A percentile compares a stretch with the other conserved stretches of the same genome.
phyloP scores from a whole-genome alignment of 2,329 filamentous ascomycete species.

The Seiridium unicorne region DNA sequence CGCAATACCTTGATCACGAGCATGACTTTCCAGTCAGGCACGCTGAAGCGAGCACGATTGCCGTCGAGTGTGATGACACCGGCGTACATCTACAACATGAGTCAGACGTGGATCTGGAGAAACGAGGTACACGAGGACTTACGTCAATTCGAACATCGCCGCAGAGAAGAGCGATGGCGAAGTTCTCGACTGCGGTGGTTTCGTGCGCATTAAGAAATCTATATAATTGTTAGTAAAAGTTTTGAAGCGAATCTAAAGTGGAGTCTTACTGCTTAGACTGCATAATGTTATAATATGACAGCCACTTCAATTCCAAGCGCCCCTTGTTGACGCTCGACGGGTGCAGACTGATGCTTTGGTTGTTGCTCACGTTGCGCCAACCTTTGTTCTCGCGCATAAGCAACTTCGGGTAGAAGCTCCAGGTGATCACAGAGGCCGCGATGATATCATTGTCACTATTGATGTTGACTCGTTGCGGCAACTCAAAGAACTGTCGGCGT shows the following conservation, averaged over 20 bases:
- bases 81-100: conserved; percentile 65
- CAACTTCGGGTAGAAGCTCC: conserved; percentile 94
- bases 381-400: conserved; percentile 79
- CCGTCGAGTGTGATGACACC: conserved; percentile 86
- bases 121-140: conserved; percentile 25
- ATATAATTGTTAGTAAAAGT: conserved; percentile 9
- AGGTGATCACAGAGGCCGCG: conserved; percentile 79
- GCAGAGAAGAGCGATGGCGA: conserved; percentile 80
- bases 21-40: conserved; percentile 87
- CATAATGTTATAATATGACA: conserved; percentile 98
- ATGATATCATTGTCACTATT: conserved; percentile 81
- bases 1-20: conserved; percentile 84
- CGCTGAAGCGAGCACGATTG: conserved; percentile 79
- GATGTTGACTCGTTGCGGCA: conserved; percentile 71
- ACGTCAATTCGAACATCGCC: conserved; percentile 87
- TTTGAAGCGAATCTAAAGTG: neutral
- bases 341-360: conserved; percentile 84
- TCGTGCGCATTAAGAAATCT: conserved; percentile 88
- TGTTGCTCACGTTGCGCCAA: conserved; percentile 89
- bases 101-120: neutral
- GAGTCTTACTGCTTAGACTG: conserved; percentile 71
- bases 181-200: conserved; percentile 76
- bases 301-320: conserved; percentile 67
- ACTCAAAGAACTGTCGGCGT: conserved; percentile 75
- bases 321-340: conserved; percentile 86